Percentiles rank a stretch among this genome's conserved stretches.
phyloP scores from a whole-genome alignment of 495 filamentous ascomycete genomes.

The Pseudoneurospora amorphoporcata region DNA sequence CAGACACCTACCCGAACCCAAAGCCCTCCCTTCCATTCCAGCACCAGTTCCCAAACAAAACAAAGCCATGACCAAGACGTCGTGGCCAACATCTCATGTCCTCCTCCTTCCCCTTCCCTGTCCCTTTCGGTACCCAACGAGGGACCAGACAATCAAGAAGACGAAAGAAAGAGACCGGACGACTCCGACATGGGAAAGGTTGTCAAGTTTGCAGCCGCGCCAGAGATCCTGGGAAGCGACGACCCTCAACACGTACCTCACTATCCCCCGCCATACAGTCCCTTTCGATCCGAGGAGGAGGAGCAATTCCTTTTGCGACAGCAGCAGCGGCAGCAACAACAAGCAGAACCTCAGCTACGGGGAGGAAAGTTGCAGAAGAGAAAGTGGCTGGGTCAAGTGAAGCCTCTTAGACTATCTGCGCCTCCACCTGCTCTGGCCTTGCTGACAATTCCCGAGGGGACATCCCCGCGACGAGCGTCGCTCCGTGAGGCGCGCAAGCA shows the following conservation, averaged over 20 bases:
- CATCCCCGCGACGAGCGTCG: constrained; percentile 32
- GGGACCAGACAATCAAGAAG: neutral
- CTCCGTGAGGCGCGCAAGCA: constrained; percentile 19
- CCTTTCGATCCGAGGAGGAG: neutral
- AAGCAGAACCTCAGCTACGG: neutral
- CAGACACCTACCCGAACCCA: neutral
- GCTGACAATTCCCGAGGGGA: constrained; percentile 34
- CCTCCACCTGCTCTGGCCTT: constrained; percentile 12
- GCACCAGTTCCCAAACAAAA: neutral
- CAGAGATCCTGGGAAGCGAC: neutral
- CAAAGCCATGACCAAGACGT: neutral
- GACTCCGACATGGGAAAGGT: neutral
- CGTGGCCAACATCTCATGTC: neutral
- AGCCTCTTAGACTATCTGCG: neutral
- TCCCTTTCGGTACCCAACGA: neutral
- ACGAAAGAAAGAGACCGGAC: neutral
- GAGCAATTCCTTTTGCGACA: neutral
- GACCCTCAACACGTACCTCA: neutral
- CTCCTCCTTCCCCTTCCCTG: neutral
- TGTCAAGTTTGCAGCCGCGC: neutral
- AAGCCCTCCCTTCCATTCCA: neutral
- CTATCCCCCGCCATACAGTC: neutral
- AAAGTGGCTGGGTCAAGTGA: constrained; percentile 6
- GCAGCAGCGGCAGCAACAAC: neutral
- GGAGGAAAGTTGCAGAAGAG: constrained; percentile 37